Conservation (phyloP, 768 basidiomycete species). For the Trametes coccinea region DNA sequence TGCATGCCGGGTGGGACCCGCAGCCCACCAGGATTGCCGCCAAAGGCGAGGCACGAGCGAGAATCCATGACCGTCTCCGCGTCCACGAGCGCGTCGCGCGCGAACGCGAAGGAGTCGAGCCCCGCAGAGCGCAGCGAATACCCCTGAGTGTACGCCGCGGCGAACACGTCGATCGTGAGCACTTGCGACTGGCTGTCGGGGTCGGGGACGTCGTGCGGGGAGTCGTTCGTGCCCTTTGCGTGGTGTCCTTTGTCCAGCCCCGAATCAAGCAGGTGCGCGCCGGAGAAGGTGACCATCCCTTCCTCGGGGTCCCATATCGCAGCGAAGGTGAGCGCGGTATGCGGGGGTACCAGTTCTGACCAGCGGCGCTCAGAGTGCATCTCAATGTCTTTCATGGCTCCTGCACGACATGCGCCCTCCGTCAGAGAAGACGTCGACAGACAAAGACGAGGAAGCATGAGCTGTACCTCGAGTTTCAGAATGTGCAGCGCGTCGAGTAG, state of each 20-base stretch:
- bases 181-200: constrained; percentile 29
- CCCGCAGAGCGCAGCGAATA: constrained; percentile 13
- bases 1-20: constrained; percentile 15
- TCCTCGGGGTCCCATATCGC: constrained; percentile 60
- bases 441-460: background rate
- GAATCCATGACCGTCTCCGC: constrained; percentile 24
- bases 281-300: constrained; percentile 59
- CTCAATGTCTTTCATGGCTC: constrained; percentile 16
- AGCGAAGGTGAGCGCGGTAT: constrained; percentile 57
- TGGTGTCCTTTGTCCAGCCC: constrained; percentile 13
- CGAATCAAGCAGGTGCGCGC: constrained; percentile 43
- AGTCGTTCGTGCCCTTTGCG: constrained; percentile 13
- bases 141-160: background rate
- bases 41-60: constrained; percentile 17
- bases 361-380: constrained; percentile 39
- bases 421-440: background rate
- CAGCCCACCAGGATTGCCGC: constrained; percentile 9
- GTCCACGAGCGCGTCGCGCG: constrained; percentile 25
- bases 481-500: background rate
- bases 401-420: background rate
- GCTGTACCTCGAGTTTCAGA: constrained; percentile 2
- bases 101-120: constrained; percentile 22
- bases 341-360: constrained; percentile 59
- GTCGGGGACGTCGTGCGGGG: constrained; percentile 26
- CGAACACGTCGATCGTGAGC: constrained; percentile 31